phyloP scores from a whole-genome alignment of 441 rosid genomes.

The Oxalis stricta region DNA sequence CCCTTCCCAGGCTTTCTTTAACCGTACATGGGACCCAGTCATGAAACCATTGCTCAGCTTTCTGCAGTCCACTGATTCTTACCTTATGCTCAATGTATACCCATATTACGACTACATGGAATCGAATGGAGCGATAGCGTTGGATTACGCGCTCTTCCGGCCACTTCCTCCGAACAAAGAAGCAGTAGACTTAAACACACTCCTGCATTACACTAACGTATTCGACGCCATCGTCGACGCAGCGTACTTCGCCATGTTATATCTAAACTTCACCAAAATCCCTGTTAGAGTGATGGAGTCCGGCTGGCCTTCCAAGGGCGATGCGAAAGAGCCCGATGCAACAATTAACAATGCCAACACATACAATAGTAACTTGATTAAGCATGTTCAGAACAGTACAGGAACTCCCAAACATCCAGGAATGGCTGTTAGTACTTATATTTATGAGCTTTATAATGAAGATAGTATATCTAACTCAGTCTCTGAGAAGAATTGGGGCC shows the following conservation, averaged over 20 bases:
- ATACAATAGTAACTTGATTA: slow-evolving; percentile 79
- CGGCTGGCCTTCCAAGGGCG: slow-evolving; percentile 96
- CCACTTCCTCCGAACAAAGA: slow-evolving; percentile 84
- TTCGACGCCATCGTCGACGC: slow-evolving; percentile 88
- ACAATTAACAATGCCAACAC: slow-evolving; percentile 71
- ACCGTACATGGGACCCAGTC: slow-evolving; percentile 74
- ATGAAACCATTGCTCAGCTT: slow-evolving; percentile 76
- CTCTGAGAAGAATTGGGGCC: slow-evolving; percentile 90
- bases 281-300: slow-evolving; percentile 69
- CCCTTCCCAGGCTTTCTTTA: slow-evolving; percentile 96
- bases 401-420: slow-evolving; percentile 91
- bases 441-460: slow-evolving; percentile 91
- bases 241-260: slow-evolving; percentile 69
- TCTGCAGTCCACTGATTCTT: slow-evolving; percentile 63
- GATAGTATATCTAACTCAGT: slow-evolving; percentile 49
- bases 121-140: slow-evolving; percentile 54
- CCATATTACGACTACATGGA: slow-evolving; percentile 75
- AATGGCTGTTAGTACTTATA: slow-evolving; percentile 50
- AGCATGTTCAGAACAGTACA: slow-evolving; percentile 68
- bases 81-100: slow-evolving; percentile 74
- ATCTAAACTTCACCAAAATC: slow-evolving; percentile 66
- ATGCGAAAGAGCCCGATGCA: slow-evolving; percentile 51
- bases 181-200: slow-evolving; percentile 87
- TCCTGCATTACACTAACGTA: slow-evolving; percentile 85
- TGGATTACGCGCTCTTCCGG: slow-evolving; percentile 82